Evolutionary conservation across 768 basidiomycete species (phyloP), one percentile per base, ranked within the genome.

Genomic region (Podaxis carcinomalis): DNA sequence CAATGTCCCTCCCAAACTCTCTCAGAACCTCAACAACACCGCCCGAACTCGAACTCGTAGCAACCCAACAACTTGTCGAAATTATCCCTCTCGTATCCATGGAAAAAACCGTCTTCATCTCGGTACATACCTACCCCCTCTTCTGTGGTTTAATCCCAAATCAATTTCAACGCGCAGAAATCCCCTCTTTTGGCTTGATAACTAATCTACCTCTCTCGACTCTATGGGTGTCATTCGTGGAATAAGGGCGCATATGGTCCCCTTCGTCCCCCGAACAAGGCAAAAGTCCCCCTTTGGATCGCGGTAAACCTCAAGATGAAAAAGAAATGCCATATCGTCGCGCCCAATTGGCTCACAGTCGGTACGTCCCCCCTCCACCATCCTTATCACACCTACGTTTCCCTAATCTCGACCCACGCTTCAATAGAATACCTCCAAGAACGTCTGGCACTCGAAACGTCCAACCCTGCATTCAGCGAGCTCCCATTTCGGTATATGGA

Each of bases 231-330:
- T 9, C 11, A 25, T 27, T 21, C 23, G 3, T 13, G 11, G 21
- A 6, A 27, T 10, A 21, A 97, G 94, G 95, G 93, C 56, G 88
- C 89, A 56, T 97, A 93, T 67, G 97, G 97, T 2, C 96, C 97
- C 19, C 83, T 99, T 56, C 80, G 88, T 5, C 95, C 97, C 1
- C 96, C 96, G 4, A 82, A 85, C 60, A 90, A 90, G 72, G 81
- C 88, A 39, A 82, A 82, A 65, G 85, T 98, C n/a, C 97, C 97
- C 0, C 77, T 98, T 3, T 99, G 97, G 97, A 88, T 99, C 79
- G 97, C 96, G 0, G 77, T 92, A 2, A 93, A 96, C 69, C 78
- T 98, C 53, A 99, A 99, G 75, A 71, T 88, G 68, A 97, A 98
- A 80, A 90, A 92, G 72, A 95, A 95, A 74, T 98, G 96, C 63